A percentile compares a stretch with the other conserved stretches of the same genome.
Conservation (phyloP, 805 yeast species). For the Lachancea meyersii region DNA sequence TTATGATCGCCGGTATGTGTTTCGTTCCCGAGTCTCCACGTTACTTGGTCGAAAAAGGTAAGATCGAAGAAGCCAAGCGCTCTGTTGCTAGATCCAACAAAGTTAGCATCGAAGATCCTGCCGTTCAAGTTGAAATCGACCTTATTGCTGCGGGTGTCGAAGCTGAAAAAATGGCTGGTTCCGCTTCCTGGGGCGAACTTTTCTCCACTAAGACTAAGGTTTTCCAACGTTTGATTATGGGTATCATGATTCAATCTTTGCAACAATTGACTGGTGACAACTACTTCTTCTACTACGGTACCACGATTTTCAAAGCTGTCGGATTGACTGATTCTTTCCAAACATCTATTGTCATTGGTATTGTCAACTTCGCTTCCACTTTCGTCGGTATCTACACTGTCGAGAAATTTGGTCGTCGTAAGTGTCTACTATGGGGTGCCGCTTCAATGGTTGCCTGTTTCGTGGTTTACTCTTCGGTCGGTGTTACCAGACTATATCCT, state of each 20-base stretch:
- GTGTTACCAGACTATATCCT: conserved; percentile 43
- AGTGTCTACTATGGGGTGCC: conserved; percentile 44
- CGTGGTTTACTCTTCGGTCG: conserved; percentile 51
- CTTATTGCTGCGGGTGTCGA: conserved; percentile 54
- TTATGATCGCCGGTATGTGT: conserved; percentile 34
- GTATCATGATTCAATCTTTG: conserved; percentile 51
- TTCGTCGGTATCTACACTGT: conserved; percentile 44
- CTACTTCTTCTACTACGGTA: conserved; percentile 63
- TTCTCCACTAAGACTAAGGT: conserved; percentile 63
- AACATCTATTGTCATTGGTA: conserved; percentile 53
- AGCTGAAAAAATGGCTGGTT: conserved; percentile 53
- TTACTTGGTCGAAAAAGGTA: conserved; percentile 49
- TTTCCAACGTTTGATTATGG: conserved; percentile 40
- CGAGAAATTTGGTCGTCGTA: conserved; percentile 51
- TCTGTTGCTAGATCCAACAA: conserved; percentile 57
- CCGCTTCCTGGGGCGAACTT: conserved; percentile 59
- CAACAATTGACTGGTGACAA: conserved; percentile 65
- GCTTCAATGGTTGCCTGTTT: conserved; percentile 42
- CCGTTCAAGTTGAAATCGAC: conserved; percentile 52
- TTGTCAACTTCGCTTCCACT: conserved; percentile 54
- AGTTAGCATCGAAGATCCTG: conserved; percentile 46
- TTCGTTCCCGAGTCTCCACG: conserved; percentile 74
- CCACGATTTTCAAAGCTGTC: conserved; percentile 54
- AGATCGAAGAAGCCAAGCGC: conserved; percentile 54
- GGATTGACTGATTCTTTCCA: conserved; percentile 53